phyloP scores from a whole-genome alignment of 2,329 filamentous ascomycete species.

The Microcyclosporella mali region DNA sequence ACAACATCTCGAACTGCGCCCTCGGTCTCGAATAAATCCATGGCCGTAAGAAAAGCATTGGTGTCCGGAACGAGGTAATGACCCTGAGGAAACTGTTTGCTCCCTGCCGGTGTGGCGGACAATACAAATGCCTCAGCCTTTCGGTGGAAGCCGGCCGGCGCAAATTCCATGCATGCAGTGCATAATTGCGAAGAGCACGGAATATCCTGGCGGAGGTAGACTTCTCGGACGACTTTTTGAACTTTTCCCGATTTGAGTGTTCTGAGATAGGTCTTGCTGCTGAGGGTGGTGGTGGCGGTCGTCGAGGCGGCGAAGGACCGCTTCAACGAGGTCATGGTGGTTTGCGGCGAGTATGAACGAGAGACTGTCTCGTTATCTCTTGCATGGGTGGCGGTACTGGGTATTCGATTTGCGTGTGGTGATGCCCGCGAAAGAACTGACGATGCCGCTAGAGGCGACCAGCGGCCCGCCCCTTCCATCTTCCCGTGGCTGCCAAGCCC shows the following conservation, averaged over 20 bases:
- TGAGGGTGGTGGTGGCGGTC: constrained; percentile 62
- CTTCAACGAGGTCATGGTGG: constrained; percentile 56
- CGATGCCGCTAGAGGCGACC: too few species aligned
- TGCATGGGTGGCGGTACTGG: constrained; percentile 43
- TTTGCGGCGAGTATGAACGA: constrained; percentile 30
- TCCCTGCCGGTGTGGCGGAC: constrained; percentile 80
- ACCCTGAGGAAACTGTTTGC: constrained; percentile 72
- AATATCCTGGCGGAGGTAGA: constrained; percentile 94
- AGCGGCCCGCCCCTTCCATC: too few species aligned
- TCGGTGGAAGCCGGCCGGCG: constrained; percentile 72
- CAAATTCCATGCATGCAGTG: constrained; percentile 61
- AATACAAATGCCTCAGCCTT: constrained; percentile 77
- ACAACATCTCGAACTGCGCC: constrained; percentile 95
- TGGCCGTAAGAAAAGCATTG: constrained; percentile 88
- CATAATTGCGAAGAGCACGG: constrained; percentile 93
- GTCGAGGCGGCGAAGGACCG: constrained; percentile 50
- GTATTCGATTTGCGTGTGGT: too few species aligned
- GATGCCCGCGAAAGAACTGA: too few species aligned
- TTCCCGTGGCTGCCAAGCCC: too few species aligned
- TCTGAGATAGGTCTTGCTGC: constrained; percentile 91
- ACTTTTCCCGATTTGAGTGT: constrained; percentile 95
- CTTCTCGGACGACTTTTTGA: constrained; percentile 95
- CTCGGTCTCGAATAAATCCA: constrained; percentile 93
- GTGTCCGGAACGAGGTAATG: constrained; percentile 96
- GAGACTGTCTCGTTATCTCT: too few species aligned